Percentiles rank a stretch among this genome's conserved stretches.
These are phyloP conservation scores for Scheffersomyces stambukii DNA, from an alignment of 1,139 yeast genomes.

Conservation along the genomic window DNA sequence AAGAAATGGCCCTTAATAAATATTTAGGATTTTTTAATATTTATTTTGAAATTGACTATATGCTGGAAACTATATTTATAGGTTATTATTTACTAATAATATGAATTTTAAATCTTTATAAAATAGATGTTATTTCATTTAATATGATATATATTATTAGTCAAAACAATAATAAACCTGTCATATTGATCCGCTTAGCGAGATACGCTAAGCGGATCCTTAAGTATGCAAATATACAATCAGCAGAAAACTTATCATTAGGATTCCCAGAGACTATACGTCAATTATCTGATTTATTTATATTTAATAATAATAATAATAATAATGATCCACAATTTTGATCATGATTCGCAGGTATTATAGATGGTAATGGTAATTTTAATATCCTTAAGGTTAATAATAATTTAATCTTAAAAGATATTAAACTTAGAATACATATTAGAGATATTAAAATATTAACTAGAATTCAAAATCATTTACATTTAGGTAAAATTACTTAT, in stretches of 20 bases:
- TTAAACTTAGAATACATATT: constrained; percentile 5
- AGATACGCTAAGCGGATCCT: no score
- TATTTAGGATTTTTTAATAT: no score
- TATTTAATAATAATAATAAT: constrained; percentile 8
- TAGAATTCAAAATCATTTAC: constrained; percentile 7
- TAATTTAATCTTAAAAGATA: constrained; percentile 1
- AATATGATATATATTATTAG: constrained; percentile 1
- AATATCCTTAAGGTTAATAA: not conserved
- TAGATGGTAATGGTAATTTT: constrained; percentile 4
- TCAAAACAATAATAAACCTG: no score
- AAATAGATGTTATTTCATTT: constrained; percentile 6
- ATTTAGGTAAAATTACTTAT: constrained; percentile 4
- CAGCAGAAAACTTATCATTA: constrained; percentile 2
- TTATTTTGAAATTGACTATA: not conserved
- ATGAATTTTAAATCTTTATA: constrained; percentile 1
- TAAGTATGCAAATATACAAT: not conserved
- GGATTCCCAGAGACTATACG: constrained; percentile 3
- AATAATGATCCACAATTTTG: constrained; percentile 5
- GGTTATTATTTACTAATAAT: not conserved
- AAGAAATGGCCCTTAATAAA: not conserved
- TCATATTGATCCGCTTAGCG: no score
- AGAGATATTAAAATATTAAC: constrained; percentile 7
- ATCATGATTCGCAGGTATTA: constrained; percentile 2
- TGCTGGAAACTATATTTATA: not conserved
- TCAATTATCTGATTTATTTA: constrained; percentile 5